Conservation (phyloP, 495 filamentous ascomycete genomes). For the Parachaetomium inaequale region DNA sequence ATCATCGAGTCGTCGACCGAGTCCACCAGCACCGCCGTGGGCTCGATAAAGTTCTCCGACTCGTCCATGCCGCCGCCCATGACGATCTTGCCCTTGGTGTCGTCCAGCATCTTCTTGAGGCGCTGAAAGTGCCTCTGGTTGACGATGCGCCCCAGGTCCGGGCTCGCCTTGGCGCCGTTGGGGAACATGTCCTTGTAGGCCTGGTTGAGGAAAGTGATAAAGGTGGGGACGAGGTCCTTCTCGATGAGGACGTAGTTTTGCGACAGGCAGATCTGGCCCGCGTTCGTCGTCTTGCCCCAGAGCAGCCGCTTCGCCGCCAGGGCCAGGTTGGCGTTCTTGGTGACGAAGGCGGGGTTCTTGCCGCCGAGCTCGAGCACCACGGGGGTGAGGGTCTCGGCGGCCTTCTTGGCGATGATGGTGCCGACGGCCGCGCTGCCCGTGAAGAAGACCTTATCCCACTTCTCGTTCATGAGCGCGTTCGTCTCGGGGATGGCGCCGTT, state of each 20-base stretch:
- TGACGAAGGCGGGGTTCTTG: constrained; percentile 84
- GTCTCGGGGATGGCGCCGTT: constrained; percentile 80
- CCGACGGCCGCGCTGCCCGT: constrained; percentile 77
- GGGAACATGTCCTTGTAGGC: constrained; percentile 79
- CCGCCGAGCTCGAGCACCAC: constrained; percentile 88
- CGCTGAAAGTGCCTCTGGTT: constrained; percentile 73
- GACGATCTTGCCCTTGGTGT: constrained; percentile 75
- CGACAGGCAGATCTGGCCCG: constrained; percentile 83
- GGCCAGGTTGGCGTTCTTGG: constrained; percentile 70
- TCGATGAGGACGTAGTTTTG: constrained; percentile 90
- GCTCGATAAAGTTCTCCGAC: constrained; percentile 73
- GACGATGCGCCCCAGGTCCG: constrained; percentile 75
- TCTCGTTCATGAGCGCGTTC: constrained; percentile 74
- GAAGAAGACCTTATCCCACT: constrained; percentile 98
- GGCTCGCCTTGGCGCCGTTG: constrained; percentile 67
- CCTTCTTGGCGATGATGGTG: constrained; percentile 84
- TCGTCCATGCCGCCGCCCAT: constrained; percentile 81
- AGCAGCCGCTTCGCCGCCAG: constrained; percentile 80
- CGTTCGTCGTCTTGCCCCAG: constrained; percentile 82
- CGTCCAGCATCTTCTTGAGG: constrained; percentile 85
- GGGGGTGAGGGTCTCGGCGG: constrained; percentile 86
- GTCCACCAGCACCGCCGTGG: constrained; percentile 75
- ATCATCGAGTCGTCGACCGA: constrained; percentile 74
- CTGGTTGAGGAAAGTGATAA: constrained; percentile 70
- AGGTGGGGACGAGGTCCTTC: constrained; percentile 61